Evolutionary conservation across 176 grass and related monocot species (phyloP).

Genomic region (Eragrostis nindensis): DNA sequence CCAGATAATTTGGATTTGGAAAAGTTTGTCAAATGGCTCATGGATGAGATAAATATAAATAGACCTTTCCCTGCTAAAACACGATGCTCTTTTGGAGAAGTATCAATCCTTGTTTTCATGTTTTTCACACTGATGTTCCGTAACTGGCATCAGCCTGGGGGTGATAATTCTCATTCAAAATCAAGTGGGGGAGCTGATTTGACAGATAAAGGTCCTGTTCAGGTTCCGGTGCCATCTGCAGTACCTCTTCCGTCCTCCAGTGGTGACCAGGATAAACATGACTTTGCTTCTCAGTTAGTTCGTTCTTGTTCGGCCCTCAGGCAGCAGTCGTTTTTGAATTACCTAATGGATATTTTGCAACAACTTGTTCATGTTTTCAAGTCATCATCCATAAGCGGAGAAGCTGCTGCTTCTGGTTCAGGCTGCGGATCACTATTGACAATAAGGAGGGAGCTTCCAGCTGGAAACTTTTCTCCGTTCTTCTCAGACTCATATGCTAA

Average conservation of each 20-base stretch:
- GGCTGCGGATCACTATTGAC: slow-evolving; percentile 89
- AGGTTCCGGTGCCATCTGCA: slow-evolving; percentile 48
- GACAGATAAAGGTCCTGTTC: slow-evolving; percentile 64
- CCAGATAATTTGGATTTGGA: slow-evolving; percentile 92
- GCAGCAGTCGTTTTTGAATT: slow-evolving; percentile 89
- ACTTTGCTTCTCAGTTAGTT: slow-evolving; percentile 86
- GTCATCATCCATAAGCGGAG: slow-evolving; percentile 66
- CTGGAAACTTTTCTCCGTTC: slow-evolving; percentile 96
- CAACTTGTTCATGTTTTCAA: slow-evolving; percentile 91
- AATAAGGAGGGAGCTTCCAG: slow-evolving; percentile 83
- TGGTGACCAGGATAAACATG: slow-evolving; percentile 86
- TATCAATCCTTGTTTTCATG: slow-evolving; percentile 97
- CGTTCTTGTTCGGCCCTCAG: slow-evolving; percentile 84
- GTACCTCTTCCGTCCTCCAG: slow-evolving; percentile 43
- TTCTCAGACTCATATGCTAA: slow-evolving; percentile 99
- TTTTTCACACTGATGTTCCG: slow-evolving; percentile 98
- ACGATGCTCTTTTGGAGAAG: slow-evolving; percentile 85
- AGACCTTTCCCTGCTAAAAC: slow-evolving; percentile 81
- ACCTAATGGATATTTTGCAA: slow-evolving; percentile 97
- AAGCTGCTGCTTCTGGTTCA: slow-evolving; percentile 67
- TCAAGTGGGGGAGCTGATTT: slow-evolving; percentile 69
- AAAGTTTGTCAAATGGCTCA: slow-evolving; percentile 93
- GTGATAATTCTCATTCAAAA: slow-evolving; percentile 66
- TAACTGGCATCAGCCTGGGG: slow-evolving; percentile 96
- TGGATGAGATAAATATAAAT: slow-evolving; percentile 86